These are phyloP conservation scores for Yamadazyma olivae DNA, from an alignment of 805 yeast species.

Conservation along the genomic window DNA sequence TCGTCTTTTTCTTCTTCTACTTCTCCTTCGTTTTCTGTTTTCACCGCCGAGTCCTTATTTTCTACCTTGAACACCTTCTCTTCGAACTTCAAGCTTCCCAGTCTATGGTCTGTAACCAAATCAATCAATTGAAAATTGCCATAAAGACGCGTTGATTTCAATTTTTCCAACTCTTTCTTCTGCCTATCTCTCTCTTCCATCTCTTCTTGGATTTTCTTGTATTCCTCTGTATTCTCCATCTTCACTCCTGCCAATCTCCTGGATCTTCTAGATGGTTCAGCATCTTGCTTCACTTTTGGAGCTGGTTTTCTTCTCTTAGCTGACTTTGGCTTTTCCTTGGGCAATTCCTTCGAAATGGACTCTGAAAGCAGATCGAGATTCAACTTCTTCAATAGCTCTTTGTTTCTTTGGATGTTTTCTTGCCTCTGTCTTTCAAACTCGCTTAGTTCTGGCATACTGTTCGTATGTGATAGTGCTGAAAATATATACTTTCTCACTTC, in stretches of 20 bases:
- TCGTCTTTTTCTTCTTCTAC: slow-evolving; percentile 10
- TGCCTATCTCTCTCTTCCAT: slow-evolving; percentile 28
- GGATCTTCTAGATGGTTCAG: slow-evolving; percentile 68
- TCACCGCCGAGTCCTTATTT: slow-evolving; percentile 9
- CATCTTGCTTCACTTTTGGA: slow-evolving; percentile 22
- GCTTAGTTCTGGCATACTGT: slow-evolving; percentile 35
- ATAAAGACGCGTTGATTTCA: slow-evolving; percentile 55
- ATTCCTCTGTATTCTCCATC: slow-evolving; percentile 48
- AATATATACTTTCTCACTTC: no score
- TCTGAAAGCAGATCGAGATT: slow-evolving; percentile 59
- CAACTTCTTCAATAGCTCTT: slow-evolving; percentile 66
- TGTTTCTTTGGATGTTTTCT: slow-evolving; percentile 81
- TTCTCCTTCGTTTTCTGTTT: no score
- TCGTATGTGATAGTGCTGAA: no score
- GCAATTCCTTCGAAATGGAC: slow-evolving; percentile 49
- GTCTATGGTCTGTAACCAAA: slow-evolving; percentile 41
- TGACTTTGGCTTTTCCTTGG: slow-evolving; percentile 13
- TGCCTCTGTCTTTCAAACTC: slow-evolving; percentile 71
- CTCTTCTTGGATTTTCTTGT: slow-evolving; percentile 32
- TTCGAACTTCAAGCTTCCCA: slow-evolving; percentile 34
- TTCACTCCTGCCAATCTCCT: slow-evolving; percentile 73
- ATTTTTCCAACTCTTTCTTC: slow-evolving; percentile 42
- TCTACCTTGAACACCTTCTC: slow-evolving; percentile 19
- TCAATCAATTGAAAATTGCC: slow-evolving; percentile 68
- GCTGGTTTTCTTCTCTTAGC: slow-evolving; percentile 23